Evolutionary conservation across 1,139 yeast genomes (phyloP), one percentile per base, ranked within the genome.

Genomic region (Magnusiomyces suaveolens): DNA sequence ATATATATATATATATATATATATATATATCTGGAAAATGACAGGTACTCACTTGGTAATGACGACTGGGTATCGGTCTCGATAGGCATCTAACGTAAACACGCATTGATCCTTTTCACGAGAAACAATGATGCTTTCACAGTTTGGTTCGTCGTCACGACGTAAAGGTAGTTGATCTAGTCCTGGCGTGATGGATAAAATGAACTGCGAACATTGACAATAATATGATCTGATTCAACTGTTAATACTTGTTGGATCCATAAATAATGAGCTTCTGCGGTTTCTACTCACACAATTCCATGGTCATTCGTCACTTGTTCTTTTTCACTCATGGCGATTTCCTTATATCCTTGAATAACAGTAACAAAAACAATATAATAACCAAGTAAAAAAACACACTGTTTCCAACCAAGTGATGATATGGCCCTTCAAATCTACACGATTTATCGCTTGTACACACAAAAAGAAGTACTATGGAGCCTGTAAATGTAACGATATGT

Each of bases 161-260:
- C 56, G 46, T 32, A 43, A 18, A 1, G 56, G 56, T n/a, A 54
- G 51, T 25, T 6, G 21, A 2, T 50, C 48, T 14, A 54, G 32
- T 6, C 49, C 51, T 1, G 56, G 56, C 2, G 52, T 23, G 3
- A 54, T 48, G 8, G 54, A 43, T 1, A 54, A 47, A n/a, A 52
- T 38, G 3, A 54, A 25, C 36, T 54, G 56, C 18, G 56, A 54
- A 46, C 56, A 54, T 23, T 44, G 21, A 38, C 56, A 54, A 20
- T 54, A 38, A 26, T 54, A 54, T 3, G 52, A 43, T 41, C 56
- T 54, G 24, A 29, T 29, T 29, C 33, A 29, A 29, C 12, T 8
- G 36, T 29, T 6, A 29, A 29, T 29, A 6, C 12, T 29, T 29
- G 36, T 29, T 29, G 36, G 36, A 29, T 8, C 12, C 12, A 6